Base-by-base conservation (phyloP, 345 rosid genomes). In the Pelargonium nanum region DNA sequence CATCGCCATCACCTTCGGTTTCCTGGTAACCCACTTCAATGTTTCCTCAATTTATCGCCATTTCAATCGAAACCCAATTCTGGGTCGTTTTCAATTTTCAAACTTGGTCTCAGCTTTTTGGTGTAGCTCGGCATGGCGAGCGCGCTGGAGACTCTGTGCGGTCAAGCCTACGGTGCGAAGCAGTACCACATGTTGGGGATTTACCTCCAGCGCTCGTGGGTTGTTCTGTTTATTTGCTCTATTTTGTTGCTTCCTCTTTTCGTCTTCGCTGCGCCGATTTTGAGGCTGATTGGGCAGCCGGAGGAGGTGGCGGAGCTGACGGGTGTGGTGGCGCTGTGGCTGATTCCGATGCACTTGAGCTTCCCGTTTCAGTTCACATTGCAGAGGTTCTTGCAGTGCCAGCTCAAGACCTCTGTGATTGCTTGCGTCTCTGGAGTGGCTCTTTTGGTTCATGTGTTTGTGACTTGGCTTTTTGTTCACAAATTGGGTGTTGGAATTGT, bases 111-210 rank as follows among this genome's bases (percentile, higher is more conserved):
- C 53, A 5, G 32, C 5, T 64, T 24, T 44, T 64, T 34, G 0
- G 57, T 48, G n/a, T 44, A 79, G 83, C 62, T 79, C 52, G 89
- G 89, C 24, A 79, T 84, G 86, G 84, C 83, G 4, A 79, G 86
- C 61, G 88, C 85, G 19, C 57, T 78, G 53, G 88, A 81, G 68
- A 83, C 83, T 0, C 26, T 81, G 13, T 75, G 89, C 34, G 84
- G 89, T 19, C 84, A 81, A 70, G 81, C 89, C 24, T 79, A 68
- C 54, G 89, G 86, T 52, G 84, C 84, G 5, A 70, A 70, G 57
- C 70, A 63, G 44, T 65, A 77, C 71, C 75, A 66, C 44, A 72
- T 72, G 81, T 32, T 81, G 53, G 84, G 83, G 60, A 66, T 79
- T 22, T 81, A 79, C 63, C 30, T 81, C 80, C 89, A 81, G 62